Base-by-base conservation (phyloP, 257 asterid genomes). In the Phtheirospermum japonicum region DNA sequence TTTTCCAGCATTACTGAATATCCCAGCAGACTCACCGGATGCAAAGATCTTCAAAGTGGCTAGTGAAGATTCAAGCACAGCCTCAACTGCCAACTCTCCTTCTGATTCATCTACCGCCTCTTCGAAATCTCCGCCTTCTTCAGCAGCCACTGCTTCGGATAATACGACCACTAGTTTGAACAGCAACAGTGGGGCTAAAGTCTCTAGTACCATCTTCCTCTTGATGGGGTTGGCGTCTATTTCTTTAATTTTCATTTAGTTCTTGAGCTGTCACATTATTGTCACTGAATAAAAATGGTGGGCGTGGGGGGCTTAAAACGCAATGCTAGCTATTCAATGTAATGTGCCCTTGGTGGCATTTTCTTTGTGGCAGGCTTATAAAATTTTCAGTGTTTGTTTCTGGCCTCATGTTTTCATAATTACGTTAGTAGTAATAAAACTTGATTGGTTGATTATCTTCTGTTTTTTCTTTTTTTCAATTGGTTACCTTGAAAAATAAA, bases 21-120 rank as follows among this genome's bases (percentile, higher is more conserved):
- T 85, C 18, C 75, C 89, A 7, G 74, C 93, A 36, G 79, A 76
- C 73, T 85, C 93, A 11, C 75, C 93, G 0, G 89, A 82, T 52
- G 89, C 89, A 28, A 85, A 82, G 83, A 79, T 82, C 36, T 82
- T 85, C 73, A 73, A 82, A 52, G 73, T 60, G 61, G 83, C 58
- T 3, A 73, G 23, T 42, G 79, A 66, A 16, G 85, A 75, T 63
- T 76, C 88, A 54, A 48, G 26, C 20, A 48, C 54, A 58, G 52
- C 40, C 19, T 50, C 87, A 4, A 67, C 57, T 20, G 23, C 74
- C 5, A 13, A 14, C 31, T 49, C 82, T 8, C 63, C 77, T 11
- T 34, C 82, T 0, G 63, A 57, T 9, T 71, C 75, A 8, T 19
- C n/a, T n/a, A n/a, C n/a, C n/a, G n/a, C n/a, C n/a, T n/a, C 84